Conservation (phyloP, 306 rosid genomes). For the Fragaria vesca region DNA sequence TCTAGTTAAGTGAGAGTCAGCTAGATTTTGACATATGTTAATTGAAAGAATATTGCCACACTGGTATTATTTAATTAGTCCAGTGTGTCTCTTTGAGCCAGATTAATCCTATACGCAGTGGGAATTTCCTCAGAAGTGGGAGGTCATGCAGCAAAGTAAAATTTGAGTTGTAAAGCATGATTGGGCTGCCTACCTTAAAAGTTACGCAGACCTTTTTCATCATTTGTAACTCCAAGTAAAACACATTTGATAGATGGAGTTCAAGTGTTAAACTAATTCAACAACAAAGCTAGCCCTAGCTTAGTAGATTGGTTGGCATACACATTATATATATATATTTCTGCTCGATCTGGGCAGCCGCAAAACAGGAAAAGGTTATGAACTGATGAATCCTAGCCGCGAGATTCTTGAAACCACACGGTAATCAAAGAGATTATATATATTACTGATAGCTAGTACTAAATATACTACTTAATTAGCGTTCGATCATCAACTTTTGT, state of each 20-base stretch:
- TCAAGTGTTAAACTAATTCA: background rate
- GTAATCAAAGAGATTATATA: conserved; percentile 2
- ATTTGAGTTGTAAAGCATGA: background rate
- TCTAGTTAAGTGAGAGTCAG: background rate
- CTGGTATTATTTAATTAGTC: background rate
- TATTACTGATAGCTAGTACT: background rate
- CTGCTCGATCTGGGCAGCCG: conserved; percentile 8
- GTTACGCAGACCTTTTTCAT: background rate
- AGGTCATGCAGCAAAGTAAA: conserved; percentile 1
- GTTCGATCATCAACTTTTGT: background rate
- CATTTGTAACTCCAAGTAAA: conserved; percentile 1
- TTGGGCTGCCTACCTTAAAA: background rate
- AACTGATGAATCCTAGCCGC: background rate
- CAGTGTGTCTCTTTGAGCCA: background rate
- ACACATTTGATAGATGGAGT: background rate
- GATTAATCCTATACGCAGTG: background rate
- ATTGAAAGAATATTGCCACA: background rate
- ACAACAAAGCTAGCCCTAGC: background rate
- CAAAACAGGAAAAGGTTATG: conserved; percentile 6
- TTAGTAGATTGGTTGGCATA: background rate
- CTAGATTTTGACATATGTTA: background rate
- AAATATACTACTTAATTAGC: background rate
- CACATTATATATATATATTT: background rate
- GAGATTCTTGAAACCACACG: background rate
- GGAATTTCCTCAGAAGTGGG: conserved; percentile 9